These are phyloP conservation scores for Eucommia ulmoides DNA, from an alignment of 257 asterid genomes.

Conservation along the genomic window DNA sequence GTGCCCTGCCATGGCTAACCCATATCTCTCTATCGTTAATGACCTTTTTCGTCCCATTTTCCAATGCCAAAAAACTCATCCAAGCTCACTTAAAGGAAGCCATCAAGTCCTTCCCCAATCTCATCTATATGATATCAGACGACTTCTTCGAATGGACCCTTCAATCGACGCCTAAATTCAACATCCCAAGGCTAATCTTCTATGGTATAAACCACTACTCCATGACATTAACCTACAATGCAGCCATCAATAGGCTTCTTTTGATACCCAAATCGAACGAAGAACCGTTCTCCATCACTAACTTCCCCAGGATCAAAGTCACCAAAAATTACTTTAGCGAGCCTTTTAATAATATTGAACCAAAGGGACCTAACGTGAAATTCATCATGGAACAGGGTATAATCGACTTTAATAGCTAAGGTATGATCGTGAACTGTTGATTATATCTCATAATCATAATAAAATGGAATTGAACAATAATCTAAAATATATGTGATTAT, in stretches of 20 bases:
- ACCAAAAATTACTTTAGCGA: constrained; percentile 36
- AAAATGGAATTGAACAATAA: no score
- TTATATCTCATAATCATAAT: no score
- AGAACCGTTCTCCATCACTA: no score
- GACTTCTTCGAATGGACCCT: constrained; percentile 49
- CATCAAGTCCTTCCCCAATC: constrained; percentile 8
- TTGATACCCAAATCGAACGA: no score
- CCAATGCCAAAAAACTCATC: constrained; percentile 24
- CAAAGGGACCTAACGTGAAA: constrained; percentile 20
- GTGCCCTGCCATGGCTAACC: no score
- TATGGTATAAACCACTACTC: no score
- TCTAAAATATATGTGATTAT: no score
- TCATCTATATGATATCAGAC: constrained; percentile 45
- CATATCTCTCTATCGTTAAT: constrained; percentile 54
- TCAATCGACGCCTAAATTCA: no score
- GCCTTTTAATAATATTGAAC: constrained; percentile 16
- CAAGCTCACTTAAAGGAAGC: constrained; percentile 39
- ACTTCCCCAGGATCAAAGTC: no score
- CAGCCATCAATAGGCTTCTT: no score
- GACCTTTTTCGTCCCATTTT: constrained; percentile 35
- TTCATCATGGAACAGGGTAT: constrained; percentile 6
- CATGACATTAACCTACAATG: no score
- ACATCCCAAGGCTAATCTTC: no score
- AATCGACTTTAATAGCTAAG: constrained; percentile 30
- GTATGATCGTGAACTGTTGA: constrained; percentile 40